phyloP scores from a whole-genome alignment of 2,329 filamentous ascomycete species.

The Arthrinium puccinioides region DNA sequence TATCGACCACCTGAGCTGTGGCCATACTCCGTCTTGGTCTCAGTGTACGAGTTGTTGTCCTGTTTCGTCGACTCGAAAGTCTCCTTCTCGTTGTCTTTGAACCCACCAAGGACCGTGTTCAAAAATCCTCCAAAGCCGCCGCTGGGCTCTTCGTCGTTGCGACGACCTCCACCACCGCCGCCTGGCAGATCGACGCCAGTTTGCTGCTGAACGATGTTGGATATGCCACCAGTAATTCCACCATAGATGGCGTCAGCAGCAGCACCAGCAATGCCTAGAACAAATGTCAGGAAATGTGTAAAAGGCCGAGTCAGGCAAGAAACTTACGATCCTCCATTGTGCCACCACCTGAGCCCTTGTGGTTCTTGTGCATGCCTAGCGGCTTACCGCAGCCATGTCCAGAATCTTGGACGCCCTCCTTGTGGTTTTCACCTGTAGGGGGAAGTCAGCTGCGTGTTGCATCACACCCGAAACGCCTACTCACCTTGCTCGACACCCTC shows the following conservation, averaged over 20 bases:
- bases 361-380: slow-evolving; percentile 68
- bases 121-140: slow-evolving; percentile 64
- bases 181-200: slow-evolving; percentile 26
- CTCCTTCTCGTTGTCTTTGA: slow-evolving; percentile 47
- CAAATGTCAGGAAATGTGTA: not conserved
- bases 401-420: slow-evolving; percentile 73
- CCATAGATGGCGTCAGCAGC: slow-evolving; percentile 50
- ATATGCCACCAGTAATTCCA: slow-evolving; percentile 47
- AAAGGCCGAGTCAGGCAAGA: not conserved
- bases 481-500: slow-evolving; percentile 58
- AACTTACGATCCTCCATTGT: slow-evolving; percentile 40
- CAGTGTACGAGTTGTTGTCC: slow-evolving; percentile 51
- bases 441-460: not conserved
- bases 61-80: slow-evolving; percentile 45
- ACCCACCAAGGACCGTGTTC: slow-evolving; percentile 58
- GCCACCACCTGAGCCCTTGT: slow-evolving; percentile 29
- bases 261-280: slow-evolving; percentile 36
- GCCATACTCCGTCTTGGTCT: slow-evolving; percentile 55
- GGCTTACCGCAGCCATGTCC: slow-evolving; percentile 79
- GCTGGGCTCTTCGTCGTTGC: slow-evolving; percentile 47
- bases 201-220: slow-evolving; percentile 36
- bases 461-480: not conserved
- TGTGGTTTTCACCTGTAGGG: slow-evolving; percentile 66
- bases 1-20: slow-evolving; percentile 49
- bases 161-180: slow-evolving; percentile 14